Evolutionary conservation across 2,329 filamentous ascomycete genomes (phyloP).

Genomic region (Neofusicoccum kwambonambiense): DNA sequence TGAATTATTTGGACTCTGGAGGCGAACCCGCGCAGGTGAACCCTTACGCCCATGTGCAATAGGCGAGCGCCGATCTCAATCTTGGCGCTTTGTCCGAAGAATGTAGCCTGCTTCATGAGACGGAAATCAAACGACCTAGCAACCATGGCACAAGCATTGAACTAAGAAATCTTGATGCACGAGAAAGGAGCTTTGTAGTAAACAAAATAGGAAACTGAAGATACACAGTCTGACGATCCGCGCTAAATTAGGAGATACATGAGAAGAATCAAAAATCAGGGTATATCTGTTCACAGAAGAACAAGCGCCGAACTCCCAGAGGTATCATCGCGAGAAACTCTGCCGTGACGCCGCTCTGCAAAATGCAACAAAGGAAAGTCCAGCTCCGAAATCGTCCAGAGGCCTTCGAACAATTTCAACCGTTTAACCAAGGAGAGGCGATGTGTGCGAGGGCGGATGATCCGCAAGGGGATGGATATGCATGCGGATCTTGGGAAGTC

Average conservation of each 20-base stretch:
- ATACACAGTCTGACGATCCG: neutral
- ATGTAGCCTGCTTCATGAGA: neutral
- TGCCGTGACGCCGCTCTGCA: neutral
- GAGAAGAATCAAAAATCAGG: neutral
- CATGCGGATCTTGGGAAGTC: neutral
- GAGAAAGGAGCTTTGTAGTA: neutral
- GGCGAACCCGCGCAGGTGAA: neutral
- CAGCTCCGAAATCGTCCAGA: neutral
- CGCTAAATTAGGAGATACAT: neutral
- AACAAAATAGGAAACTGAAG: neutral
- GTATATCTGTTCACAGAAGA: slow-evolving; percentile 4
- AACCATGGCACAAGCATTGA: neutral
- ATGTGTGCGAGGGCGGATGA: neutral
- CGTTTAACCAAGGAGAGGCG: neutral
- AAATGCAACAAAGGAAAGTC: slow-evolving; percentile 11
- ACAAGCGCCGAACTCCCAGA: neutral
- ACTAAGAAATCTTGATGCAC: neutral
- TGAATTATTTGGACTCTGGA: neutral
- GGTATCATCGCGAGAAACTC: neutral
- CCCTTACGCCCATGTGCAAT: slow-evolving; percentile 14
- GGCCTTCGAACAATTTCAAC: neutral
- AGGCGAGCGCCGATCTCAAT: slow-evolving; percentile 9
- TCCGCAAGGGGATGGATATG: neutral
- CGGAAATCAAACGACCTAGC: neutral
- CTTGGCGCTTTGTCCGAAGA: slow-evolving; percentile 3